Conservation (phyloP, 2,329 filamentous ascomycete genomes). For the Penicillium sp. region DNA sequence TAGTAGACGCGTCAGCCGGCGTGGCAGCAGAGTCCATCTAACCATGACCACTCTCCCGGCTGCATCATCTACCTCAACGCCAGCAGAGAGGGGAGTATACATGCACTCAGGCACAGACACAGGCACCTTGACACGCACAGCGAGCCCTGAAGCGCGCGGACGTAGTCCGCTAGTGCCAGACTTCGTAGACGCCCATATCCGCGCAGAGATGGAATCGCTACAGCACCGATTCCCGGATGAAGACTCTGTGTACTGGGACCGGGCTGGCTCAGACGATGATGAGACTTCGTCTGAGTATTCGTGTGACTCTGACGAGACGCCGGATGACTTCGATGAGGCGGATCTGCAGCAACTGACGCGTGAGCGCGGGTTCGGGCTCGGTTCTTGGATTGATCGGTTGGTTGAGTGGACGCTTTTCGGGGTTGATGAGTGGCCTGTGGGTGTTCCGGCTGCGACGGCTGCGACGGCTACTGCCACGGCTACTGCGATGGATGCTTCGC, state of each 20-base stretch:
- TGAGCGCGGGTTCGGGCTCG: conserved; percentile 56
- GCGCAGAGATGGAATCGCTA: conserved; percentile 41
- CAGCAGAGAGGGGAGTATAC: not conserved
- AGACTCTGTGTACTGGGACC: conserved; percentile 17
- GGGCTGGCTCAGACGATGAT: conserved; percentile 11
- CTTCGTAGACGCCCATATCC: conserved; percentile 50
- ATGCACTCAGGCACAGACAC: conserved; percentile 1
- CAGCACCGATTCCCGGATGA: conserved; percentile 24
- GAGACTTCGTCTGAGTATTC: conserved; percentile 37
- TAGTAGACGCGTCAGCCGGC: conserved; percentile 35
- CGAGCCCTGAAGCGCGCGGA: conserved; percentile 19
- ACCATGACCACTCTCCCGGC: conserved; percentile 35
- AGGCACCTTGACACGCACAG: conserved; percentile 1
- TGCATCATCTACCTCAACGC: conserved; percentile 3
- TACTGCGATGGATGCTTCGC: conserved; percentile 2
- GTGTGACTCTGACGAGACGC: conserved; percentile 15
- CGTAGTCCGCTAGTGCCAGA: conserved; percentile 42
- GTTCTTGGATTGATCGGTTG: conserved; percentile 57
- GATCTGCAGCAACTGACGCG: conserved; percentile 54
- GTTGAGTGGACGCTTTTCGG: conserved; percentile 60
- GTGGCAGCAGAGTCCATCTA: conserved; percentile 29
- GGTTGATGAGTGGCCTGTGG: conserved; percentile 46
- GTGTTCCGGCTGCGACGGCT: conserved; percentile 4
- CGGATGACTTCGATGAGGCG: conserved; percentile 51
- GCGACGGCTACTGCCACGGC: not conserved